Percentiles rank a stretch among this genome's conserved stretches.
These are phyloP conservation scores for Elongisporangium anandrum DNA, from an alignment of 352 stramenopile genomes.

Conservation along the genomic window DNA sequence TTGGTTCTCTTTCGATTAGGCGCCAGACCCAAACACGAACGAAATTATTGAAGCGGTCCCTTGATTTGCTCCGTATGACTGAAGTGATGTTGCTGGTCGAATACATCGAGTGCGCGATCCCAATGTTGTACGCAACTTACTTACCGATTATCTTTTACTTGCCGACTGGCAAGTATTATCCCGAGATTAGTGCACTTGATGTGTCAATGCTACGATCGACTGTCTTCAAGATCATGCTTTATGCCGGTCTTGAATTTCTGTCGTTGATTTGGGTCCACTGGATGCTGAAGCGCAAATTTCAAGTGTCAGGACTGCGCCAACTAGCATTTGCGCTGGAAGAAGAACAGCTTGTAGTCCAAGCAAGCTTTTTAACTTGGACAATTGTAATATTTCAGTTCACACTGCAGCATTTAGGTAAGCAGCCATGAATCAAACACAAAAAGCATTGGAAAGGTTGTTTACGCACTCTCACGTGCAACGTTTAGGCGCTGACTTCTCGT, in stretches of 20 bases:
- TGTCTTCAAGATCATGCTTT: too few relatives aligned
- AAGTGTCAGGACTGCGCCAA: slow-evolving; percentile 19
- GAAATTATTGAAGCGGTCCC: too few relatives aligned
- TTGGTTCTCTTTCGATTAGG: too few relatives aligned
- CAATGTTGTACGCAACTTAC: slow-evolving; percentile 18
- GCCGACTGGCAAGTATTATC: slow-evolving; percentile 5
- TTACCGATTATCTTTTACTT: slow-evolving; percentile 7
- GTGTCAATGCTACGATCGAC: too few relatives aligned
- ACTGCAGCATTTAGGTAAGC: slow-evolving; percentile 18
- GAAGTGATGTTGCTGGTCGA: slow-evolving; percentile 9
- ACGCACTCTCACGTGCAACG: too few relatives aligned
- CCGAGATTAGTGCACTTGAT: too few relatives aligned
- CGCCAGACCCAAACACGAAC: too few relatives aligned
- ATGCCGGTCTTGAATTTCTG: too few relatives aligned
- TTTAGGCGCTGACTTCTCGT: too few relatives aligned
- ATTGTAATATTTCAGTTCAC: slow-evolving; percentile 19
- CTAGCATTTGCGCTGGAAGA: slow-evolving; percentile 22
- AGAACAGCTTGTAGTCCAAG: slow-evolving; percentile 13
- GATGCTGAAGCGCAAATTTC: slow-evolving; percentile 7
- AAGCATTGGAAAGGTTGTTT: too few relatives aligned
- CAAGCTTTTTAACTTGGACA: slow-evolving; percentile 13
- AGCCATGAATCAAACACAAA: too few relatives aligned
- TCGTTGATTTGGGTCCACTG: not conserved
- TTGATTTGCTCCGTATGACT: too few relatives aligned
- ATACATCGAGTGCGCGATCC: slow-evolving; percentile 23